Percentiles rank a stretch among this genome's conserved stretches.
Evolutionary conservation across 2,329 filamentous ascomycete genomes (phyloP).

Genomic region (Talaromyces marneffei): DNA sequence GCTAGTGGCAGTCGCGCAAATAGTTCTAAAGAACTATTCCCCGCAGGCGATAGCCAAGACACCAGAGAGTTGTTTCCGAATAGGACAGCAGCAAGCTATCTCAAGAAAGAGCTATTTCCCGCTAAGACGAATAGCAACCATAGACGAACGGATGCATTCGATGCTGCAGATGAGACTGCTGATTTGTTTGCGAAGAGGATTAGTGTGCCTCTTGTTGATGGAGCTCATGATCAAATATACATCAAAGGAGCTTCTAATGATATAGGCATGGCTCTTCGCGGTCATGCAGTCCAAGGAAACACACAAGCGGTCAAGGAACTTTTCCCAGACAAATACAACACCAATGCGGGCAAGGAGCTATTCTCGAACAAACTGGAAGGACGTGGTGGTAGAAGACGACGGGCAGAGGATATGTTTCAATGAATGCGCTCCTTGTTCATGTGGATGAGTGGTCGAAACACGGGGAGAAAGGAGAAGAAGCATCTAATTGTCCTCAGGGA

Average conservation of each 20-base stretch:
- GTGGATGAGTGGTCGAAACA: neutral
- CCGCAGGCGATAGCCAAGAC: slow-evolving; percentile 31
- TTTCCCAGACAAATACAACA: slow-evolving; percentile 57
- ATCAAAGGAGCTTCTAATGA: slow-evolving; percentile 55
- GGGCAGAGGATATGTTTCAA: slow-evolving; percentile 67
- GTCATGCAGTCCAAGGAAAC: slow-evolving; percentile 58
- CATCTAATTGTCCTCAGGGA: neutral
- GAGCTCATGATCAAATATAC: slow-evolving; percentile 40
- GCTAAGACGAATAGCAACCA: slow-evolving; percentile 40
- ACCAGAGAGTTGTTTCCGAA: slow-evolving; percentile 46
- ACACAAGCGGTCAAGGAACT: slow-evolving; percentile 58
- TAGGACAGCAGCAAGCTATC: slow-evolving; percentile 37
- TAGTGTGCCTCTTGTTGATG: slow-evolving; percentile 46
- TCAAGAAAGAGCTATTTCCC: slow-evolving; percentile 57
- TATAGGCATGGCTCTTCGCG: slow-evolving; percentile 35
- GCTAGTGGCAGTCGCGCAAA: slow-evolving; percentile 28
- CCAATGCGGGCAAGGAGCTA: slow-evolving; percentile 63
- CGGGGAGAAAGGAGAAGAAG: neutral
- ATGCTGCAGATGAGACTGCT: slow-evolving; percentile 50
- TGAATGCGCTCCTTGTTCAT: slow-evolving; percentile 33
- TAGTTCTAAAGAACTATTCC: slow-evolving; percentile 56
- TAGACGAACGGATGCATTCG: slow-evolving; percentile 47
- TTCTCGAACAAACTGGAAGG: slow-evolving; percentile 58
- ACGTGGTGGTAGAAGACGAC: slow-evolving; percentile 55
- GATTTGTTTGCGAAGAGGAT: slow-evolving; percentile 48